Conservation (phyloP, 805 yeast genomes). For the Saccharomycopsis javanensis region DNA sequence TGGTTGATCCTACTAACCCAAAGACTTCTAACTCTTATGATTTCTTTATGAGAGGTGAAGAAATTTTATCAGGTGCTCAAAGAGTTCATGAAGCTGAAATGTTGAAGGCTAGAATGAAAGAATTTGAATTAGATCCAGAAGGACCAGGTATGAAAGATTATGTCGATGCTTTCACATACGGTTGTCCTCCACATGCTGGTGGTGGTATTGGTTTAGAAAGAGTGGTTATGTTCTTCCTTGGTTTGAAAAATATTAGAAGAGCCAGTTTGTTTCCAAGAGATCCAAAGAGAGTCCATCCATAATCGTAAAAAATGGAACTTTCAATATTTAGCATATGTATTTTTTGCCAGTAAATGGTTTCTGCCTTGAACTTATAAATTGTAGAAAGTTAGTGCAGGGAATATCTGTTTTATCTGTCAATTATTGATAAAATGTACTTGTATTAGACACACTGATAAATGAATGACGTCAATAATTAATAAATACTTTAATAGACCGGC, state of each 20-base stretch:
- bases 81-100: constrained; percentile 92
- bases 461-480: too few species aligned
- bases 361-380: not conserved
- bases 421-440: too few species aligned
- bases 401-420: too few species aligned
- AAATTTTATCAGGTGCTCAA: constrained; percentile 98
- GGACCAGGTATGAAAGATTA: constrained; percentile 83
- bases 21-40: constrained; percentile 95
- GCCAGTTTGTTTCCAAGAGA: constrained; percentile 99
- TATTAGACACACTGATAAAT: too few species aligned
- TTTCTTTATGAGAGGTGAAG: constrained; percentile 99
- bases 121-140: constrained; percentile 72
- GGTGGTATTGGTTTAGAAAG: constrained; percentile 99
- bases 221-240: constrained; percentile 96
- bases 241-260: constrained; percentile 93
- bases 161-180: constrained; percentile 85
- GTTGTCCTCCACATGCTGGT: constrained; percentile 99
- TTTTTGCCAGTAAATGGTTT: too few species aligned
- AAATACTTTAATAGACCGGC: too few species aligned
- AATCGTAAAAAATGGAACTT: not conserved
- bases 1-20: constrained; percentile 93
- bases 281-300: constrained; percentile 89
- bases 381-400: not conserved
- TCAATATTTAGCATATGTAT: not conserved
- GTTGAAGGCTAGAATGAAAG: constrained; percentile 70